Evolutionary conservation across 2,329 filamentous ascomycete genomes (phyloP).

Genomic region (Colletotrichum chlorophyti): DNA sequence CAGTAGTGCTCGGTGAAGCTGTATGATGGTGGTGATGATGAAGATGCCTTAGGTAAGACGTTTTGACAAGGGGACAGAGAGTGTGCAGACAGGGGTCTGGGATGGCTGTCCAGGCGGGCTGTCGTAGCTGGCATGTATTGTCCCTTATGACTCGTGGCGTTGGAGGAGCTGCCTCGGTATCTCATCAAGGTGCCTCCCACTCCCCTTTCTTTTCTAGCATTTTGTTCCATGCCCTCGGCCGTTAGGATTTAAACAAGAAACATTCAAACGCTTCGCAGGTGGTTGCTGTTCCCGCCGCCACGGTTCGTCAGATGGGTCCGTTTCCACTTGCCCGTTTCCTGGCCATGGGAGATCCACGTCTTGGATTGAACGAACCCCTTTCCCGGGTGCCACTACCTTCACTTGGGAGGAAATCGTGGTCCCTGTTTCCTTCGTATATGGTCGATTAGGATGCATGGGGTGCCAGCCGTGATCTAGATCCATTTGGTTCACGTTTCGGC

Average conservation of each 20-base stretch:
- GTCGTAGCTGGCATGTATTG: not conserved
- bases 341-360: not conserved
- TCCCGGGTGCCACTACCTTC: no score
- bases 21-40: not conserved
- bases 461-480: no score
- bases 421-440: no score
- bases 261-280: not conserved
- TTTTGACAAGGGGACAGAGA: not conserved
- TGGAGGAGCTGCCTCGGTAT: no score
- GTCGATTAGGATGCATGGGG: no score
- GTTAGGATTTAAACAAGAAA: not conserved
- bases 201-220: no score
- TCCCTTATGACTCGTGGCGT: not conserved
- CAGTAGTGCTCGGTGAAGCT: not conserved
- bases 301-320: slow-evolving; percentile 13
- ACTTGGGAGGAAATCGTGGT: no score
- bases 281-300: slow-evolving; percentile 5
- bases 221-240: no score
- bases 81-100: not conserved
- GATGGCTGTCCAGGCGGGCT: no score
- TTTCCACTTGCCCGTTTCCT: slow-evolving; percentile 13
- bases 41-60: not conserved
- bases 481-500: no score
- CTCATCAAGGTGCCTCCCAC: no score
- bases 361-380: no score